Conservation (phyloP, 176 grass and related monocot species). For the Ensete ventricosum region DNA sequence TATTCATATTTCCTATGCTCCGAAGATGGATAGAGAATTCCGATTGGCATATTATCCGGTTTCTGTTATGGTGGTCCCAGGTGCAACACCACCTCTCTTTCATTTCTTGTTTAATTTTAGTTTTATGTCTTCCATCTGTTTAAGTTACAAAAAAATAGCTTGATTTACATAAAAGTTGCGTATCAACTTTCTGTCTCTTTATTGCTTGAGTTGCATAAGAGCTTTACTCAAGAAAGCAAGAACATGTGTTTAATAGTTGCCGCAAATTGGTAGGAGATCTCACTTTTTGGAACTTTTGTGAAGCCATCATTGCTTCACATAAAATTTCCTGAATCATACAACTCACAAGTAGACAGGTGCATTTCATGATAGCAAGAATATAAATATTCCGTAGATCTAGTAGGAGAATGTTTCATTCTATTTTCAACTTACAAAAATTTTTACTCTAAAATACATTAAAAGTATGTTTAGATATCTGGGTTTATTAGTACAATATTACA, state of each 20-base stretch:
- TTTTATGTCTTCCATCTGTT: neutral
- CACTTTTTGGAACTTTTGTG: neutral
- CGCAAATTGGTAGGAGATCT: neutral
- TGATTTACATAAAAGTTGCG: too few species aligned
- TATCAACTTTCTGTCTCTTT: neutral
- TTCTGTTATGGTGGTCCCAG: conserved; percentile 97
- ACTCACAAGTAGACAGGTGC: neutral
- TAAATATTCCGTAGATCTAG: neutral
- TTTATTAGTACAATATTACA: too few species aligned
- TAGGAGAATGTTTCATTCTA: neutral
- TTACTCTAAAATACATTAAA: too few species aligned
- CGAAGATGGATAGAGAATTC: conserved; percentile 89
- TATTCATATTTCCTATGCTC: conserved; percentile 85
- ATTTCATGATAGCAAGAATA: neutral
- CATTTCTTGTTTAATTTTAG: conserved; percentile 10
- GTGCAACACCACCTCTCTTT: conserved; percentile 26
- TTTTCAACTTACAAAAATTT: neutral
- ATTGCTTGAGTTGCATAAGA: neutral
- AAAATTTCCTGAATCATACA: neutral
- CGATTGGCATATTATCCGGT: conserved; percentile 66
- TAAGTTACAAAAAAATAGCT: too few species aligned
- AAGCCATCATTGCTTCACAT: neutral
- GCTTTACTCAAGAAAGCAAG: neutral
- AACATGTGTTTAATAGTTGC: too few species aligned
- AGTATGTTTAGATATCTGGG: too few species aligned